Conservation (phyloP, 257 asterid genomes). For the Solanum peruvianum region DNA sequence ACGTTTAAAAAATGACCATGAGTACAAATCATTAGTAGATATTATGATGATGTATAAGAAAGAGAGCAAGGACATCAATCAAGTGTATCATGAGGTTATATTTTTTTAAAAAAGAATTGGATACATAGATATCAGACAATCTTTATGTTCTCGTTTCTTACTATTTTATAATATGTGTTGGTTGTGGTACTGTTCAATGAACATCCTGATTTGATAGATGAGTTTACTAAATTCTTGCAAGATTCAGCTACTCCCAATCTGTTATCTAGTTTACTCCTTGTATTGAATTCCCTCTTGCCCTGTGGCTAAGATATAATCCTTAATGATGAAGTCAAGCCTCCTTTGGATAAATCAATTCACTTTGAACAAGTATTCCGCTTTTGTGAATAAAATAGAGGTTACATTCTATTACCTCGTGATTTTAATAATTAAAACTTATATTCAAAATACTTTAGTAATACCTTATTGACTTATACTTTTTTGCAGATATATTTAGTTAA, state of each 20-base stretch:
- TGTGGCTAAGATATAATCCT: neutral
- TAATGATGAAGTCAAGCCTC: neutral
- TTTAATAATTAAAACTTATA: too few species aligned
- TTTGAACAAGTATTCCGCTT: neutral
- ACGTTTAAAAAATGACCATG: neutral
- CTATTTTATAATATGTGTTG: neutral
- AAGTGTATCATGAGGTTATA: neutral
- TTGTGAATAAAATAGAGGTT: neutral
- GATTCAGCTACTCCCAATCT: neutral
- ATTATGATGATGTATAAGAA: neutral
- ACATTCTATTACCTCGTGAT: neutral
- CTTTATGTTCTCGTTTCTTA: neutral
- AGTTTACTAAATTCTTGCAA: neutral
- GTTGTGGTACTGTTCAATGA: neutral
- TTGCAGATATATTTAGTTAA: neutral
- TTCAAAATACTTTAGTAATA: neutral
- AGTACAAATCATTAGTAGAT: neutral
- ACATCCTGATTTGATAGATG: neutral
- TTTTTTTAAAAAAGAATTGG: neutral
- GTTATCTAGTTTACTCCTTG: neutral
- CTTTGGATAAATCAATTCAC: neutral
- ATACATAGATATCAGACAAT: neutral
- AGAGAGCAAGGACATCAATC: neutral
- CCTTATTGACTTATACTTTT: neutral
- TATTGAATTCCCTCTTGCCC: neutral